Base-by-base conservation (phyloP, 2,329 filamentous ascomycete genomes). In the Cryphonectria nitschkei region DNA sequence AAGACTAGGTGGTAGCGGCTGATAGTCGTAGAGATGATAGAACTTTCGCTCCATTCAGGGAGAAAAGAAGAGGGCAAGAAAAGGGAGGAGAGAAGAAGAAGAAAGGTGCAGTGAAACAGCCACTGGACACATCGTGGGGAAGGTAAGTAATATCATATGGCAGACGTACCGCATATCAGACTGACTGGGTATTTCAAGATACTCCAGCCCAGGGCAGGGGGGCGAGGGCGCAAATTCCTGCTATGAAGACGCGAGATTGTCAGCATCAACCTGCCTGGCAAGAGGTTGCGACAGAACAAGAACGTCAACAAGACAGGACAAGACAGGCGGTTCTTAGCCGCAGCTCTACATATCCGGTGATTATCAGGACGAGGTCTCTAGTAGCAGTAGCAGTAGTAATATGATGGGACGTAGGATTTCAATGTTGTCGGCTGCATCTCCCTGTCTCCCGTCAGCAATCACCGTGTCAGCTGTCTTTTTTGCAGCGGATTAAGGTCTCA, bases 201-300 rank as follows among this genome's bases (percentile, higher is more conserved):
- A 88, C 75, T 87, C 85, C 78, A 88, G 81, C 78, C 84, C 85
- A 76, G 80, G 76, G 77, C 82, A 82, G 70, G 81, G 80, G 79
- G 85, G 82, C 79, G 86, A 85, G 79, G 84, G 82, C 80, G 86
- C 84, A 81, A 86, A 88, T 77, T 87, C 86, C 84, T 88, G 82
- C 79, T 82, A 75, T 74, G 79, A 26, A 73, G 73, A 73, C 66
- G 69, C 68, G 70, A n/a, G 74, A 58, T 65, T 62, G 76, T 79
- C 75, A 79, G 76, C 74, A 72, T 78, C 74, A 74, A 70, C 37
- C 37, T 67, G 41, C 62, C 43, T 56, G 39, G 50, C 11, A 39
- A 62, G 19, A 37, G 13, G 62, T 63, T 26, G 60, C 52, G 22
- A 46, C 9, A 61, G 32, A 62, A 37, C 9, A 60, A 65, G 46